Conservation (phyloP, 2,329 filamentous ascomycete genomes). For the Trichoderma simmonsii region DNA sequence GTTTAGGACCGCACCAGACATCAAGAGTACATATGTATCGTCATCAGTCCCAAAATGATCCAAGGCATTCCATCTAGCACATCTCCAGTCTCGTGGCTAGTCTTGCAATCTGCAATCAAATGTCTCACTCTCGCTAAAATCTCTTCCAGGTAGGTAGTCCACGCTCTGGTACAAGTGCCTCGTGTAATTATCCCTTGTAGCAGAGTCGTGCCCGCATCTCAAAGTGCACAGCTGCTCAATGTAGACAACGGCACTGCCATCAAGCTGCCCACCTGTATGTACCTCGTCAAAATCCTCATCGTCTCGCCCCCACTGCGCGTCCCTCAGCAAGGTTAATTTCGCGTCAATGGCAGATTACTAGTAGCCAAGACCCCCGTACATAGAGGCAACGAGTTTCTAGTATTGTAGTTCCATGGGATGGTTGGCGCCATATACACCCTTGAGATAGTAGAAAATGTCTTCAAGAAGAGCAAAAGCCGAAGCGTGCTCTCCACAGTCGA, state of each 20-base stretch:
- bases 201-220: neutral
- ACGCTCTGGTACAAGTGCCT: neutral
- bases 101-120: neutral
- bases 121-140: neutral
- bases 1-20: neutral
- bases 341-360: neutral
- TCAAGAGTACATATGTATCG: no score
- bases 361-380: neutral
- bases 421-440: neutral
- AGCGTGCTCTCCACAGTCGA: neutral
- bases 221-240: neutral
- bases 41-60: neutral
- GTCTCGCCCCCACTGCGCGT: neutral
- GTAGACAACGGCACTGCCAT: neutral
- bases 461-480: neutral
- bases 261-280: neutral
- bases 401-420: neutral
- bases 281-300: neutral
- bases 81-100: neutral
- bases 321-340: neutral
- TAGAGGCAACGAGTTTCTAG: neutral
- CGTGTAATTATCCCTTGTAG: neutral
- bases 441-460: neutral
- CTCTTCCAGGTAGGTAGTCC: neutral
- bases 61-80: neutral